Percentiles rank a stretch among this genome's conserved stretches.
Conservation (phyloP, 169 alveolate genomes). For the Eimeria sp. region DNA sequence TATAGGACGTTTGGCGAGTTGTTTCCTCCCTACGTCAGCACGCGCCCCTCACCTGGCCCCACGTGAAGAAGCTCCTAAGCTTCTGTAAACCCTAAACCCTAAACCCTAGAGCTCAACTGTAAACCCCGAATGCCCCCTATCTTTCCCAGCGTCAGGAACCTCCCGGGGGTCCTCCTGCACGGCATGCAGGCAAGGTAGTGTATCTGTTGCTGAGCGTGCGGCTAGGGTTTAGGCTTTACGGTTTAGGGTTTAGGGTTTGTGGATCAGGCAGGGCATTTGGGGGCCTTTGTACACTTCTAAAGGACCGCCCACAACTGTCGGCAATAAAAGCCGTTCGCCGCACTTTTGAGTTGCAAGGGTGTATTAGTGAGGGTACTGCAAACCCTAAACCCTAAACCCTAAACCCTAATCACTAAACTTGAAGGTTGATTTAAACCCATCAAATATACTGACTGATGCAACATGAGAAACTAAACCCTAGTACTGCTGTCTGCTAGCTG, state of each 20-base stretch:
- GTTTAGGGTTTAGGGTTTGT: constrained; percentile 31
- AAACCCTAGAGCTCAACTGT: neutral
- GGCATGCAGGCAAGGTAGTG: neutral
- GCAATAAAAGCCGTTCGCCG: neutral
- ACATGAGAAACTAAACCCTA: neutral
- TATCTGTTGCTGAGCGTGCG: neutral
- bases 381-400: constrained; percentile 17
- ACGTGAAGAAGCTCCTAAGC: neutral
- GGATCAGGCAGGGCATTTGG: neutral
- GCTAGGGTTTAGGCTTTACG: constrained; percentile 2
- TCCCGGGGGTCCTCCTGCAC: neutral
- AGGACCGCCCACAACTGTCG: neutral
- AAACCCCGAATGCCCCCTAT: neutral
- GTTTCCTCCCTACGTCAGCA: neutral
- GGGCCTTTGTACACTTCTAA: neutral
- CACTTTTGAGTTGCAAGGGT: neutral
- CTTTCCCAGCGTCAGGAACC: neutral
- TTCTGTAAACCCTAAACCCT: constrained; percentile 61
- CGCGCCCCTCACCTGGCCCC: constrained; percentile 23
- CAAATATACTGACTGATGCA: too few species aligned
- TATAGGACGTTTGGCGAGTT: neutral
- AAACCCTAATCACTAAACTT: too few species aligned
- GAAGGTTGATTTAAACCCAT: neutral
- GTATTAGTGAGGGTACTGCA: neutral
- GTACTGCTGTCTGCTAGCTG: neutral